Evolutionary conservation across 371 early-diverging fungal species (phyloP).

Genomic region (Funneliformis caledonium): DNA sequence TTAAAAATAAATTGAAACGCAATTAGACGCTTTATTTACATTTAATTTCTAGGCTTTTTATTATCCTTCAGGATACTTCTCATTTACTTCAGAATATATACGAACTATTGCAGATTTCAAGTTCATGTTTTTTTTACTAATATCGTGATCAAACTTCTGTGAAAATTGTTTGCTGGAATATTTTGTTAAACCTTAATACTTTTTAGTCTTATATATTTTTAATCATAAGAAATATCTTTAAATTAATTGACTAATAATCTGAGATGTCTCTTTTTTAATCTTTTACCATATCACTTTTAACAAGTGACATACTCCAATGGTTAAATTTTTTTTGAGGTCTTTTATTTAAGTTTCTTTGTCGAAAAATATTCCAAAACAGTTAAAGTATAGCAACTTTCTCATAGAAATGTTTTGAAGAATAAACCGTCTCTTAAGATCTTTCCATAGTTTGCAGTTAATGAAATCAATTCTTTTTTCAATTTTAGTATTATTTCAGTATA

Average conservation of each 20-base stretch:
- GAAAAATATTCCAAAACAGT: neutral
- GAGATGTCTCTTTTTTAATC: neutral
- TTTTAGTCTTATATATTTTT: neutral
- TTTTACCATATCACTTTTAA: neutral
- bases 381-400: neutral
- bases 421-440: neutral
- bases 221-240: neutral
- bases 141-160: neutral
- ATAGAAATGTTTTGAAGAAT: neutral
- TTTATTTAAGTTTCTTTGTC: neutral
- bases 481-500: neutral
- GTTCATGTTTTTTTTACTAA: neutral
- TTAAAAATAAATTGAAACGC: no score
- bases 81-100: neutral
- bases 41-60: neutral
- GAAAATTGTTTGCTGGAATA: neutral
- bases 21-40: no score
- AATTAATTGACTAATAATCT: neutral
- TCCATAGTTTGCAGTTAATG: no score
- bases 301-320: neutral
- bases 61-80: constrained; percentile 12
- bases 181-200: no score
- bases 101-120: neutral
- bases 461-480: neutral
- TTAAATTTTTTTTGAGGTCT: no score